Base-by-base conservation (phyloP, 805 yeast species). In the Candida easanensis region DNA sequence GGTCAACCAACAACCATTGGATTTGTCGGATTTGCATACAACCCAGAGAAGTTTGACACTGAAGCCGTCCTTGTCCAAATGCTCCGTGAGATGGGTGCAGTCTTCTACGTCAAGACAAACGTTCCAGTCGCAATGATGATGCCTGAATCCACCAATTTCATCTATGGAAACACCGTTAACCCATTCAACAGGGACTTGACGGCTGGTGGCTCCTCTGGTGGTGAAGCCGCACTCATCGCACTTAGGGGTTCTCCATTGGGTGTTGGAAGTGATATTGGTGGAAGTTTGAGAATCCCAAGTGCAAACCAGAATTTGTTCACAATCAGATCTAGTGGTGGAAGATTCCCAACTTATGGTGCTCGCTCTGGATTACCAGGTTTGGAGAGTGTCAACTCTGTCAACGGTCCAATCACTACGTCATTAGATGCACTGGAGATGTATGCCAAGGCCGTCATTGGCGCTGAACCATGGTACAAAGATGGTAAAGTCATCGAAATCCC, bases 121-220 rank as follows among this genome's bases (percentile, higher is more conserved):
- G 74, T 68, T 22, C 80, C 82, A 1, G 69, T 68, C 35, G 74
- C 77, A 4, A 68, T 73, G 73, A 69, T 73, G 73, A 61, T 66
- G 60, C 67, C 72, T 14, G 81, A 77, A 47, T 61, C 79, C 8
- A 62, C 59, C 37, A 70, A 70, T 52, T 63, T 66, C 47, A 52
- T 76, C 26, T 71, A 60, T 42, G 82, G 82, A 2, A 60, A 65
- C 30, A 73, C 79, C 14, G 46, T 60, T 26, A 76, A 74, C 56
- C 76, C 81, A 4, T 55, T 63, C 49, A 73, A 72, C 49, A 53
- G 70, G 31, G 53, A 57, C 17, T 52, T 73, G 41, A 64, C 74
- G n/a, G 60, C 75, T 18, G 79, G 80, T 33, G 81, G 82, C 0
- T 71, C 77, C 9, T 70, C 77, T 13, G 79, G 80, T 7, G 81